Evolutionary conservation across 2,329 filamentous ascomycete genomes (phyloP), one percentile per base, ranked within the genome.

Genomic region (Venturia nashicola): DNA sequence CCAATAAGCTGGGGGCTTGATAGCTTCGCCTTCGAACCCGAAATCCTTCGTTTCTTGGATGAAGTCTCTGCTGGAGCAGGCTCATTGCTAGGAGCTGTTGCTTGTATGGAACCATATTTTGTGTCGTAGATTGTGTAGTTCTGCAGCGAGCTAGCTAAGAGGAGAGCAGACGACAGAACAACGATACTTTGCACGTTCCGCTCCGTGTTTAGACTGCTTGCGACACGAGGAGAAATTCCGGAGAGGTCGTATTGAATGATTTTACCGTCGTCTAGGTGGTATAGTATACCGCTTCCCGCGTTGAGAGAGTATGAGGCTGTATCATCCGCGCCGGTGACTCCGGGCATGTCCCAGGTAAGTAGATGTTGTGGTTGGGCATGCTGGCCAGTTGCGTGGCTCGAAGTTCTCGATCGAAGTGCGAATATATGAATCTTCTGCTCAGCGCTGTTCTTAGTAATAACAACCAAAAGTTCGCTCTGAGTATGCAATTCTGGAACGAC

Each of bases 231-330:
- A 7, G 87, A 76, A 18, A 83, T 83, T 16, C 81, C 79, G 18
- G 82, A 83, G 42, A 91, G 75, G 66, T 89, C 84, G 71, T 86
- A 89, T 2, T 85, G 82, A 34, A 77, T 79, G 20, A 92, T 76
- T 0, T 71, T 74, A 12, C 80, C 81, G 27, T 78, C 75, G 16
- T 76, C 71, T 1, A 90, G 77, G 69, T 86, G 81, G 65, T 89
- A 80, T 3, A 92, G 75, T 46, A 81, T 79, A 14, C 88, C 88
- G 2, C 84, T 83, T 23, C 82, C 81, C 32, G 84, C 75, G 67
- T 91, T 84, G 1, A 90, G 74, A 39, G 82, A 80, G 11, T 61
- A 48, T 20, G 40, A 46, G 18, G 62, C n/a, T 20, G 18, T 32
- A n/a, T 6, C 43, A 63, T 64, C 2, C 69, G 64, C 8, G 16